Percentiles rank a stretch among this genome's conserved stretches.
These are phyloP conservation scores for Aureobasidium musti DNA, from an alignment of 2,329 filamentous ascomycete species.

Conservation along the genomic window DNA sequence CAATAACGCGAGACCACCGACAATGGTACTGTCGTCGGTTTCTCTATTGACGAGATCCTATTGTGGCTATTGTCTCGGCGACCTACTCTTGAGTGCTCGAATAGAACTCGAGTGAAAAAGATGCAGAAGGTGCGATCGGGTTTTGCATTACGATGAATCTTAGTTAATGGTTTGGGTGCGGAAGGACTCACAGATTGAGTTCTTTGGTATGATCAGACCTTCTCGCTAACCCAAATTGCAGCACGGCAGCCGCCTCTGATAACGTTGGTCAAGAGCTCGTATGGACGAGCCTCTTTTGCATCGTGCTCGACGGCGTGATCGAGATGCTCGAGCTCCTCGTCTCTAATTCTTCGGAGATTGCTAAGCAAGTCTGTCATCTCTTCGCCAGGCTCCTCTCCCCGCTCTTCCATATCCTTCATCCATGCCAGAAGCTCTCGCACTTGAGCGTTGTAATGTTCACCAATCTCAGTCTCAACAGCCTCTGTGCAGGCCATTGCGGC, in stretches of 20 bases:
- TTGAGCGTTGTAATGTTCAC: conserved; percentile 92
- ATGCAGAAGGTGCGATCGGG: neutral
- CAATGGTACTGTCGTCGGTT: neutral
- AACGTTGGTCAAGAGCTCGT: conserved; percentile 82
- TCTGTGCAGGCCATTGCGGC: conserved; percentile 99
- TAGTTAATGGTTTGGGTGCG: neutral
- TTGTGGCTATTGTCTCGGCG: neutral
- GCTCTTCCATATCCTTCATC: conserved; percentile 70
- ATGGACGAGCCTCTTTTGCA: conserved; percentile 83
- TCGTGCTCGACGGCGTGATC: conserved; percentile 95
- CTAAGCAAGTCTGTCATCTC: conserved; percentile 73
- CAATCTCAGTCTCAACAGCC: conserved; percentile 97
- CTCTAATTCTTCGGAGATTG: conserved; percentile 79
- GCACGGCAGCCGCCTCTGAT: conserved; percentile 89
- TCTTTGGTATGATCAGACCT: conserved; percentile 52
- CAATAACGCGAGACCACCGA: neutral
- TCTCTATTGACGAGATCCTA: neutral
- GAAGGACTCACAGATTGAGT: conserved; percentile 12
- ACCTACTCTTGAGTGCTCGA: neutral
- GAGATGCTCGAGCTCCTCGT: conserved; percentile 95
- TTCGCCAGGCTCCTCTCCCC: conserved; percentile 76
- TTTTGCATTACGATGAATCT: neutral
- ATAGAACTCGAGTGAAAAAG: neutral
- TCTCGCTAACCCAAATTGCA: conserved; percentile 89
- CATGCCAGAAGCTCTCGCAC: conserved; percentile 80